A percentile compares a stretch with the other conserved stretches of the same genome.
phyloP scores from a whole-genome alignment of 352 stramenopile species.

The Peronospora tabacina region DNA sequence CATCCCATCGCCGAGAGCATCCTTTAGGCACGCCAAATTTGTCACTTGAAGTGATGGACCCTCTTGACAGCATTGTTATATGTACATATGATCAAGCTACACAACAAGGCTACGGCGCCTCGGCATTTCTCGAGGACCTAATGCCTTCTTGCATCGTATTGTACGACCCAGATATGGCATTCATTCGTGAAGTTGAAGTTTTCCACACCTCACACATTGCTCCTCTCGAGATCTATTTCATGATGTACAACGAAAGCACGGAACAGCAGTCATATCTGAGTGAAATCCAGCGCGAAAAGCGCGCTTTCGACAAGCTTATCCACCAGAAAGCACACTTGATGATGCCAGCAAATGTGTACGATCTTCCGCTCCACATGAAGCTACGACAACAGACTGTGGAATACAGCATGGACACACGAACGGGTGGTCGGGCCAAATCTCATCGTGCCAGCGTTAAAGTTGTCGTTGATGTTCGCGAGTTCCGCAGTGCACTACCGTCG shows the following conservation, averaged over 20 bases:
- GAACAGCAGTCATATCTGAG: conserved; percentile 95
- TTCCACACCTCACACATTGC: conserved; percentile 64
- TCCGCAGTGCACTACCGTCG: conserved; percentile 91
- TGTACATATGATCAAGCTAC: conserved; percentile 77
- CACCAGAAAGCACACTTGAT: conserved; percentile 91
- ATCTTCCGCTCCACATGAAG: conserved; percentile 75
- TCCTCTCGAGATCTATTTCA: conserved; percentile 89
- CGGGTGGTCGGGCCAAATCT: conserved; percentile 41
- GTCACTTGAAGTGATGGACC: conserved; percentile 44
- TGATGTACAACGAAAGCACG: conserved; percentile 93
- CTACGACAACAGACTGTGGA: conserved; percentile 41
- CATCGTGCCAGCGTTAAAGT: conserved; percentile 48
- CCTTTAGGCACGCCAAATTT: conserved; percentile 29
- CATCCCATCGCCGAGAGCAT: conserved; percentile 5
- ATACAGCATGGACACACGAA: conserved; percentile 83
- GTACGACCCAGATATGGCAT: conserved; percentile 92
- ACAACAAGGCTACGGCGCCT: conserved; percentile 46
- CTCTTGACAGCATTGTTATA: conserved; percentile 48
- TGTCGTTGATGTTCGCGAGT: conserved; percentile 96
- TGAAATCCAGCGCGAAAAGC: conserved; percentile 92
- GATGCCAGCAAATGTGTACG: conserved; percentile 81
- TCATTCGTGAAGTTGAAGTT: conserved; percentile 93
- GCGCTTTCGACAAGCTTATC: conserved; percentile 94
- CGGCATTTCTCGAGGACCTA: conserved; percentile 84
- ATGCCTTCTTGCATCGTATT: conserved; percentile 88